Evolutionary conservation across 257 asterid species (phyloP).

Genomic region (Buddleja alternifolia): DNA sequence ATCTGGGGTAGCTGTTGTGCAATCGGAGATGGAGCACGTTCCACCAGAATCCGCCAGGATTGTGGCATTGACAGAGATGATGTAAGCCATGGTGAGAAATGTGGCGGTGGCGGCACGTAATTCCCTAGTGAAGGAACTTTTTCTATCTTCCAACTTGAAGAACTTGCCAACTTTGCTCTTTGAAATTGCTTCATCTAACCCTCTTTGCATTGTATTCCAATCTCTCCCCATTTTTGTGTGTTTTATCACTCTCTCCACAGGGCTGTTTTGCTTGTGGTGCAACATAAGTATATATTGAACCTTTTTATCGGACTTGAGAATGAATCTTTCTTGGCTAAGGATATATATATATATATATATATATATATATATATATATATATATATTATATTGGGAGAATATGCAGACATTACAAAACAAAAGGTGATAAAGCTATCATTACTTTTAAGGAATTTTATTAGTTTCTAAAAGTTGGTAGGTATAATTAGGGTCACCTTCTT

Average conservation of each 20-base stretch:
- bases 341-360: no score
- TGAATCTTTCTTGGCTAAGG: conserved; percentile 11
- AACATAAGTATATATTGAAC: background rate
- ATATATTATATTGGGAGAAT: no score
- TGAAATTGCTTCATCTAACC: conserved; percentile 48
- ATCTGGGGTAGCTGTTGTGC: conserved; percentile 41
- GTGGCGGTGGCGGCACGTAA: conserved; percentile 78
- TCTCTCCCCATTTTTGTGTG: conserved; percentile 44
- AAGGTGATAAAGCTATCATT: conserved; percentile 37
- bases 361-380: no score
- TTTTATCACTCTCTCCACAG: background rate
- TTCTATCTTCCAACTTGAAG: conserved; percentile 66
- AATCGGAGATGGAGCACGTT: conserved; percentile 56
- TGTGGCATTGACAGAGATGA: conserved; percentile 76
- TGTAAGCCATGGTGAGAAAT: conserved; percentile 80
- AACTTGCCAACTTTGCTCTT: conserved; percentile 56
- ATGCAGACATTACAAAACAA: conserved; percentile 39
- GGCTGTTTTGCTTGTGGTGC: conserved; percentile 10
- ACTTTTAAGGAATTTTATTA: conserved; percentile 46
- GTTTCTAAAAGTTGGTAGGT: conserved; percentile 36
- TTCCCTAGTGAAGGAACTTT: conserved; percentile 51
- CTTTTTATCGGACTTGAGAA: conserved; percentile 23
- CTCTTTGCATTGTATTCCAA: conserved; percentile 43
- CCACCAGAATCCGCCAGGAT: conserved; percentile 70
- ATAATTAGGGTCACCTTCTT: conserved; percentile 49